Evolutionary conservation across 2,329 filamentous ascomycete species (phyloP).

Genomic region (Penicillium sclerotigenum): DNA sequence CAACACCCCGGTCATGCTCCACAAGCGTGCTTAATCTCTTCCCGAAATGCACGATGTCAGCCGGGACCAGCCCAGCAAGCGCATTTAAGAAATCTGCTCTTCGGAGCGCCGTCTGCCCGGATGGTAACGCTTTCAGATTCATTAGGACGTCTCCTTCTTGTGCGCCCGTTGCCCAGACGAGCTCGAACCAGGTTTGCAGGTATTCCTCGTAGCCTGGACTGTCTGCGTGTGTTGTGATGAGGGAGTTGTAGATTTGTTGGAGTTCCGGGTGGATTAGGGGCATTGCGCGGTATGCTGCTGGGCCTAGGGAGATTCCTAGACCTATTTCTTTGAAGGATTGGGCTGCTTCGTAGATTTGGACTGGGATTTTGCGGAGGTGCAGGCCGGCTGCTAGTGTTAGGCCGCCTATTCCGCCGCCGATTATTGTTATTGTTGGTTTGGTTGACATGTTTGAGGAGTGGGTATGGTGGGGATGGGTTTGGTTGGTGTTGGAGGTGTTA

Average conservation of each 20-base stretch:
- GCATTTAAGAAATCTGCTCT: slow-evolving; percentile 36
- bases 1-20: not conserved
- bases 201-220: slow-evolving; percentile 31
- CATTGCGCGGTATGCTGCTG: slow-evolving; percentile 57
- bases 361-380: slow-evolving; percentile 42
- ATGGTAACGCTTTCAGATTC: slow-evolving; percentile 30
- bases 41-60: slow-evolving; percentile 32
- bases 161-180: slow-evolving; percentile 26
- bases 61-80: slow-evolving; percentile 31
- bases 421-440: slow-evolving; percentile 47
- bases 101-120: slow-evolving; percentile 33
- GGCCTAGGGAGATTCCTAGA: slow-evolving; percentile 56
- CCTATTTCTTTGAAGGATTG: slow-evolving; percentile 56
- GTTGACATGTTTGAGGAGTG: slow-evolving; percentile 13
- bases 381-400: slow-evolving; percentile 55
- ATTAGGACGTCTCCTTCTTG: slow-evolving; percentile 27
- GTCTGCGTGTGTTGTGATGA: slow-evolving; percentile 35
- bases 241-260: slow-evolving; percentile 30
- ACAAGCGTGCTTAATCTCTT: slow-evolving; percentile 24
- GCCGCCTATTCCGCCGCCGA: slow-evolving; percentile 60
- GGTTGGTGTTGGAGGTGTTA: not conserved
- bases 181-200: slow-evolving; percentile 34
- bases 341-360: slow-evolving; percentile 58
- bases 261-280: slow-evolving; percentile 48
- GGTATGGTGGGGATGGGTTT: not conserved